Conservation (phyloP, 1,284 basidiomycete species). For the Sporisorium graminicola region DNA sequence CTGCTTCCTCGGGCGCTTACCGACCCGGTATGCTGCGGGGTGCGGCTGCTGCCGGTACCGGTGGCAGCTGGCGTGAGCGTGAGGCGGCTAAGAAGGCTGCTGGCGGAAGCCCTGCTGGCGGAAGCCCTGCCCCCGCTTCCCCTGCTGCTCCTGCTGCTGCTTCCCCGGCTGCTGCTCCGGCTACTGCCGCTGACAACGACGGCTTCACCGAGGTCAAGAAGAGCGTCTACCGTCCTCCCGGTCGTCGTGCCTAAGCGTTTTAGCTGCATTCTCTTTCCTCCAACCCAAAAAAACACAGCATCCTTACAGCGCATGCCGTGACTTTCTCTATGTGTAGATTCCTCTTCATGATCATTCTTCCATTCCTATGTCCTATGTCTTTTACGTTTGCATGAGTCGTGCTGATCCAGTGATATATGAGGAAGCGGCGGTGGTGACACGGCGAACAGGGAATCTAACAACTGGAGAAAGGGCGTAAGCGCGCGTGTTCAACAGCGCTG, state of each 20-base stretch:
- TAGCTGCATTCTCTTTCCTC: not conserved
- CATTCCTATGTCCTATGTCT: too few relatives aligned
- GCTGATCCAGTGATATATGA: too few relatives aligned
- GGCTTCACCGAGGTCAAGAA: constrained; percentile 59
- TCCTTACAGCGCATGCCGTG: constrained; percentile 1
- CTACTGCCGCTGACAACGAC: constrained; percentile 40
- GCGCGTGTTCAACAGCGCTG: too few relatives aligned
- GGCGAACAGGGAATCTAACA: too few relatives aligned
- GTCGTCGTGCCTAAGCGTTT: constrained; percentile 25
- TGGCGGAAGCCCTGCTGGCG: constrained; percentile 15
- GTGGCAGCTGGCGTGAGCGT: constrained; percentile 44
- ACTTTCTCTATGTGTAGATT: too few relatives aligned
- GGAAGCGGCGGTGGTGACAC: too few relatives aligned
- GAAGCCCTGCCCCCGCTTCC: constrained; percentile 7
- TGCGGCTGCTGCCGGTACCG: constrained; percentile 16
- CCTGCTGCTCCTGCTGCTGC: constrained; percentile 19
- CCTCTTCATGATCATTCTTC: not conserved
- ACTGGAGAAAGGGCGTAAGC: too few relatives aligned
- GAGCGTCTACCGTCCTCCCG: constrained; percentile 46
- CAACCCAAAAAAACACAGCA: constrained; percentile 2
- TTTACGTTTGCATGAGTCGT: not conserved
- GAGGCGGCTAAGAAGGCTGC: constrained; percentile 49
- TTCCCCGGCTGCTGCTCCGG: too few relatives aligned
- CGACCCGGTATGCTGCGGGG: constrained; percentile 45
- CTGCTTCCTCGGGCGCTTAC: constrained; percentile 35